Evolutionary conservation across 2,329 filamentous ascomycete species (phyloP), one percentile per base, ranked within the genome.

Genomic region (Aspergillus versicolor): DNA sequence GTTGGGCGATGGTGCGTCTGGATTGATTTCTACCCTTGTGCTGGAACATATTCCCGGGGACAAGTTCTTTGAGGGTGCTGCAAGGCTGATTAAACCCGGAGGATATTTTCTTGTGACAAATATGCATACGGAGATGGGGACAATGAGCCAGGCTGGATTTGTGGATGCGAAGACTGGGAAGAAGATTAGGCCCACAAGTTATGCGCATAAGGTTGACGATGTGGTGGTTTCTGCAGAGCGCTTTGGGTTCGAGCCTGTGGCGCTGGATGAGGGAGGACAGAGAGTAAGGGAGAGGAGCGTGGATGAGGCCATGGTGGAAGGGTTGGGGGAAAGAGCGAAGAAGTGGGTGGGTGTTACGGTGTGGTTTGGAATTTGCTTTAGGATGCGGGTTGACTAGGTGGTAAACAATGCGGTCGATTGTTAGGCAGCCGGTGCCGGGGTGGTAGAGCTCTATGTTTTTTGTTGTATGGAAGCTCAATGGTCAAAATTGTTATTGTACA

Each of bases 71-170:
- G 51, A 62, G 3, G 78, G 79, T 0, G 76, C 80, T 0, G 64
- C 74, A 1, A 61, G 64, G 11, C 70, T 82, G 1, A 68, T 88
- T 15, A 63, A 62, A 3, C 72, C 74, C 0, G 78, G 78, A 0
- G 84, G 81, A 0, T 70, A 79, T 47, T 71, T 86, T 5, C 73
- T 88, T 9, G 65, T 88, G n/a, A 88, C 85, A 1, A 88, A 88
- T 64, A 89, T 89, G 86, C 86, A 89, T 67, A 71, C 78, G 2
- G 82, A 87, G 3, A 88, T 88, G 85, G 85, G 84, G 1, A 60
- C 61, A 13, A 75, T 79, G 15, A 82, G 80, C 24, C 84, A 86
- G 65, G 86, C 86, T 0, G 86, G 86, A 0, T 88, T 89, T 64
- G 75, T 84, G 12, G 82, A 85, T 66, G 69, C 69, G 6, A 71